Evolutionary conservation across 305 asterid species (phyloP).

Genomic region (Rubia tinctorum): DNA sequence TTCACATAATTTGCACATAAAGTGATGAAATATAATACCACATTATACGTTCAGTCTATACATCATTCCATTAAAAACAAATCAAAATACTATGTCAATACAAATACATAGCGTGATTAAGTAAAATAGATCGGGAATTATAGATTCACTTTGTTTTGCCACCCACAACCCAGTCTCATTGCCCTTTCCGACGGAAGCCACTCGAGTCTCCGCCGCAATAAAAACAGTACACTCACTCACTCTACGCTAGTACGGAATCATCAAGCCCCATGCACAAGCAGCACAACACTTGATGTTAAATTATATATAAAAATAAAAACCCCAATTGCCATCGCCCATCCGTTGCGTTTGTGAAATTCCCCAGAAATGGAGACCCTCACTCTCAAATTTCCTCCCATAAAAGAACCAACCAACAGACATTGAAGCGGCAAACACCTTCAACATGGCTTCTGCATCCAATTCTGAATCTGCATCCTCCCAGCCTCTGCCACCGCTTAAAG

Average conservation of each 20-base stretch:
- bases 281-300: not conserved
- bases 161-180: no score
- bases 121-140: no score
- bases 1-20: no score
- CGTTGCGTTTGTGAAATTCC: not conserved
- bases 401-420: not conserved
- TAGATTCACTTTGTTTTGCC: no score
- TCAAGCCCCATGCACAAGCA: not conserved
- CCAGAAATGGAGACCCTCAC: constrained; percentile 4
- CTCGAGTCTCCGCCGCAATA: no score
- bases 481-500: constrained; percentile 20
- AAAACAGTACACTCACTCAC: not conserved
- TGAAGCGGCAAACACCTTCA: not conserved
- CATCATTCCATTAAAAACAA: no score
- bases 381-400: not conserved
- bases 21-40: no score
- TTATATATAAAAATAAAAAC: not conserved
- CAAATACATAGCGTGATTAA: no score
- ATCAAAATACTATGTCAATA: no score
- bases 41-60: no score
- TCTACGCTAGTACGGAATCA: not conserved
- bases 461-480: constrained; percentile 25
- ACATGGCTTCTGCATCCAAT: constrained; percentile 23
- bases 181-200: no score
- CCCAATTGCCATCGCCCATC: not conserved